These are phyloP conservation scores for Ophiocordyceps unilateralis DNA, from an alignment of 2,329 filamentous ascomycete species.

Conservation along the genomic window DNA sequence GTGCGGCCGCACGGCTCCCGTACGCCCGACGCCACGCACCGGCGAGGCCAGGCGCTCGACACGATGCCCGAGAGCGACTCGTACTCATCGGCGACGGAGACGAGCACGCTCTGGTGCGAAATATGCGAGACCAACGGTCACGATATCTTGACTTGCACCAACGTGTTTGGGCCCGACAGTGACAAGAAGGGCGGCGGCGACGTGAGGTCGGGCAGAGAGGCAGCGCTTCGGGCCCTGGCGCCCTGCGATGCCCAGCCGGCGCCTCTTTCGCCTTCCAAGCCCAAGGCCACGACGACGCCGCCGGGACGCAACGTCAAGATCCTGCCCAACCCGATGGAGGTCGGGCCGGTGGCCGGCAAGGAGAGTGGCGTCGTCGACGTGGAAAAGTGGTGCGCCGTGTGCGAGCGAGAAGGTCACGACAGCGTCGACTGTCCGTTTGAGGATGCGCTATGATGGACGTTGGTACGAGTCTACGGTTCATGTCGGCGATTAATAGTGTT, in stretches of 20 bases:
- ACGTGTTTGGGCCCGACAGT: constrained; percentile 52
- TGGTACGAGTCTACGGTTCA: background rate
- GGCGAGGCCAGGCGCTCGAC: constrained; percentile 39
- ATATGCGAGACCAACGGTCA: constrained; percentile 87
- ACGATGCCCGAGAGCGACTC: constrained; percentile 55
- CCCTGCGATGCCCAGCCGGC: constrained; percentile 31
- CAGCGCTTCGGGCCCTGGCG: constrained; percentile 19
- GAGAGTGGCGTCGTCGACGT: constrained; percentile 62
- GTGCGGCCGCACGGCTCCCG: constrained; percentile 30
- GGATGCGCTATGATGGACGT: constrained; percentile 46
- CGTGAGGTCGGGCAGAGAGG: constrained; percentile 17
- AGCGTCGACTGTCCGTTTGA: constrained; percentile 91
- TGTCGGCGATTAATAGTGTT: constrained; percentile 4
- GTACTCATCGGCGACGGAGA: constrained; percentile 54
- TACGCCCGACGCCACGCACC: constrained; percentile 28
- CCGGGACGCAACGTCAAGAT: constrained; percentile 21
- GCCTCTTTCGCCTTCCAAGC: constrained; percentile 34
- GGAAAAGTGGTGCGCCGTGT: constrained; percentile 91
- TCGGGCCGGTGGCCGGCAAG: constrained; percentile 58
- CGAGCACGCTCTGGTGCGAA: constrained; percentile 72
- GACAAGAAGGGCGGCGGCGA: constrained; percentile 16
- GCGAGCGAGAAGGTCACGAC: constrained; percentile 90
- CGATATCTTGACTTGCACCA: constrained; percentile 85
- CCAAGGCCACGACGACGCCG: constrained; percentile 22
- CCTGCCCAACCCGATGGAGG: constrained; percentile 45